A percentile compares a stretch with the other conserved stretches of the same genome.
These are phyloP conservation scores for Globisporangium spiculum DNA, from an alignment of 352 stramenopile species.

Conservation along the genomic window DNA sequence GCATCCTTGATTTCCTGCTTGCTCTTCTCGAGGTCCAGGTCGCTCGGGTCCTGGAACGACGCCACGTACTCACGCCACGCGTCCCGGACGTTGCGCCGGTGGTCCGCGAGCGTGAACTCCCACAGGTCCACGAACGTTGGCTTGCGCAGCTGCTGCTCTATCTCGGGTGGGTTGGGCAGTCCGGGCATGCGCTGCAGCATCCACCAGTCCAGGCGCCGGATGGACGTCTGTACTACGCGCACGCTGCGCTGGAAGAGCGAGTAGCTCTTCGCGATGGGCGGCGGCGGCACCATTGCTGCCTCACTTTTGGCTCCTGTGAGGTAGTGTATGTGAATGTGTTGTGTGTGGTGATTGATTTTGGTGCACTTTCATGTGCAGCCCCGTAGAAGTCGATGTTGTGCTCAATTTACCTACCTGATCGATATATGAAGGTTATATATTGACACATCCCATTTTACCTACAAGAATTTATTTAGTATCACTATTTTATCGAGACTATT, in stretches of 20 bases:
- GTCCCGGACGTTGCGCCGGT: slow-evolving; percentile 52
- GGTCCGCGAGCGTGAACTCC: slow-evolving; percentile 73
- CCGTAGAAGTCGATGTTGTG: not conserved
- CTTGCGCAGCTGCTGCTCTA: slow-evolving; percentile 35
- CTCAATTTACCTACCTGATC: not conserved
- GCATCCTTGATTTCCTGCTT: slow-evolving; percentile 62
- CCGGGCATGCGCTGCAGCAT: slow-evolving; percentile 57
- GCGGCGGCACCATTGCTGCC: slow-evolving; percentile 1
- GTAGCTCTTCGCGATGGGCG: slow-evolving; percentile 47
- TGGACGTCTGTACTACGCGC: slow-evolving; percentile 64
- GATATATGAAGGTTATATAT: not conserved
- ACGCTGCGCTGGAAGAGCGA: slow-evolving; percentile 77
- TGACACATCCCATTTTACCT: not conserved
- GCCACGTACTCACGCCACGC: slow-evolving; percentile 75
- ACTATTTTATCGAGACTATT: not conserved
- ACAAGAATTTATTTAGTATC: not conserved
- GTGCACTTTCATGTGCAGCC: not conserved
- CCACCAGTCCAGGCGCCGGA: slow-evolving; percentile 49
- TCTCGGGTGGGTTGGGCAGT: slow-evolving; percentile 68
- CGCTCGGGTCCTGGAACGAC: slow-evolving; percentile 50
- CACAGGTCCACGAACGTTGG: slow-evolving; percentile 73
- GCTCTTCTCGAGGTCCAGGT: slow-evolving; percentile 58
- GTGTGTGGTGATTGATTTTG: slow-evolving; percentile 6
- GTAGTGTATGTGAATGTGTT: not conserved
- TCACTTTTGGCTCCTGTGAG: not conserved